Evolutionary conservation across 768 basidiomycete genomes (phyloP), one percentile per base, ranked within the genome.

Genomic region (Pisolithus sp.): DNA sequence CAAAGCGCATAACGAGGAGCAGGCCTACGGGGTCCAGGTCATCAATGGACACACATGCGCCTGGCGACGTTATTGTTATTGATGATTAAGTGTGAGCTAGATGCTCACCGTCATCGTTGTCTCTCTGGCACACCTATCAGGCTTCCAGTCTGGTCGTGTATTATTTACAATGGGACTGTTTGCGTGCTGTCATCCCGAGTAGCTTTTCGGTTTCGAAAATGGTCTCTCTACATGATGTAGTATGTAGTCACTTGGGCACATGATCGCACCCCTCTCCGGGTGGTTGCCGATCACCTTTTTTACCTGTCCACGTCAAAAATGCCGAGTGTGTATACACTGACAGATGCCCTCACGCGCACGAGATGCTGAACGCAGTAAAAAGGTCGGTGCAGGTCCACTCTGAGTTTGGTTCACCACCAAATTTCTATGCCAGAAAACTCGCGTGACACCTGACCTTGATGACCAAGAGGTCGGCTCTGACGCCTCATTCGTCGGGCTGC

Each of bases 61-160:
- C 60, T 1, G 69, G 62, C 15, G 77, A 78, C 7, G 71, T 79
- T 5, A 79, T 79, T 49, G 66, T 78, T 30, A 71, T 79, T 39
- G 73, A 68, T 42, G 71, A 71, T 59, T 71, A 64, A 54, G 10
- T 2, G 34, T 15, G 34, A 34, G 12, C 5, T 34, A 34, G 13
- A 15, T 34, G 34, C 34, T 34, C 34, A 15, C 12, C 34, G 30
- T 31, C 30, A 10, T 12, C 9, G 1, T 31, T 12, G 30, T 34
- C 34, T 20, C 23, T 41, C 10, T 15, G 26, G 26, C 26, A 23
- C 40, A 18, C 40, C 18, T 18, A 20, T 41, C 40, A 41, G 13
- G 40, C n/a, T 41, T 41, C n/a, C 20, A 23, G 40, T 8, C 18
- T 23, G n/a, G 40, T 23, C 8, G 40, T 41, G 7, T 8, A 41